Conservation (phyloP, 73 alveolate species). For the Uronychia binucleata region DNA sequence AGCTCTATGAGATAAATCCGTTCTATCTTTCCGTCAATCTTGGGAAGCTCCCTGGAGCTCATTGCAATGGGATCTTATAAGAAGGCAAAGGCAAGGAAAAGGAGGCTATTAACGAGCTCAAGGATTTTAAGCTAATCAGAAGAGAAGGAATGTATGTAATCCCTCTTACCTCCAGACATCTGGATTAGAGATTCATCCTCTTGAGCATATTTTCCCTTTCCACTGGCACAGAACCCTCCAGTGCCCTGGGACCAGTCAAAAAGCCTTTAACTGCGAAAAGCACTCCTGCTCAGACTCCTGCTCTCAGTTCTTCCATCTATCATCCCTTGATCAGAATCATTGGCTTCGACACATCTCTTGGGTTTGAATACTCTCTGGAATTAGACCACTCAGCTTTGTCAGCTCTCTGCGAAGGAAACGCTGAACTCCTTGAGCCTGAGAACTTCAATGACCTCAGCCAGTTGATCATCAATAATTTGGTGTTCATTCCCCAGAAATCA, state of each 20-base stretch:
- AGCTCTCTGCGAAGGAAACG: conserved; percentile 9
- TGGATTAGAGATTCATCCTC: neutral
- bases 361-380: conserved; percentile 15
- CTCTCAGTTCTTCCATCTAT: no score
- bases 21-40: conserved; percentile 12
- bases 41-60: conserved; percentile 5
- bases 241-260: no score
- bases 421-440: neutral
- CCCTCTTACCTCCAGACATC: neutral
- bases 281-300: no score
- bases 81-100: neutral
- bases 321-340: neutral
- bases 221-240: neutral
- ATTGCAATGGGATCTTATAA: neutral
- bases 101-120: neutral
- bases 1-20: conserved; percentile 11
- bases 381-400: conserved; percentile 13
- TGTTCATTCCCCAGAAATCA: neutral
- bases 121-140: neutral
- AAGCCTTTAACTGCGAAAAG: no score
- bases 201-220: neutral
- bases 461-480: neutral
- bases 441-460: neutral
- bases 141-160: conserved; percentile 23
- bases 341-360: conserved; percentile 10